Percentiles rank a stretch among this genome's conserved stretches.
These are phyloP conservation scores for Neurospora sp. DNA, from an alignment of 495 filamentous ascomycete species.

Conservation along the genomic window DNA sequence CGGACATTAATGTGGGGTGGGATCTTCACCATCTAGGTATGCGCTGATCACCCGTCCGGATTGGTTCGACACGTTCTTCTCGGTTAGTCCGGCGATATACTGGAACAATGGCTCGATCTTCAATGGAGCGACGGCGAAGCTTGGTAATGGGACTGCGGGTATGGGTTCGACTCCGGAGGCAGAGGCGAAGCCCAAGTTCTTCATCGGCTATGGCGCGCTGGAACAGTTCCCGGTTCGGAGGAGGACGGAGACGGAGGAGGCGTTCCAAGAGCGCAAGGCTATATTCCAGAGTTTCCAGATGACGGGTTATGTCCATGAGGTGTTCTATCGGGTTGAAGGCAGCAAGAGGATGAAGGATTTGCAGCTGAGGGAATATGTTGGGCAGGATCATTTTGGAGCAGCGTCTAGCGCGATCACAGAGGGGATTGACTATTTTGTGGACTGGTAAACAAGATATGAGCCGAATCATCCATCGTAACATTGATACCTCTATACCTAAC, in stretches of 20 bases:
- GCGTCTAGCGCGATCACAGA: slow-evolving; percentile 13
- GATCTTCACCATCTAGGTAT: slow-evolving; percentile 4
- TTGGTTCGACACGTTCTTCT: slow-evolving; percentile 12
- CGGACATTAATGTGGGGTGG: slow-evolving; percentile 15
- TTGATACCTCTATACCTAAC: neutral
- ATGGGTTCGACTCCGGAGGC: neutral
- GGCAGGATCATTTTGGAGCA: slow-evolving; percentile 14
- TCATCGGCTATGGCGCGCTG: slow-evolving; percentile 8
- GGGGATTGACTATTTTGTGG: slow-evolving; percentile 18
- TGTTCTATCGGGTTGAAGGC: slow-evolving; percentile 9
- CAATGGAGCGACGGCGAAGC: slow-evolving; percentile 4
- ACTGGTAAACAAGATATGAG: slow-evolving; percentile 8
- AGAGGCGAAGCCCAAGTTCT: slow-evolving; percentile 1
- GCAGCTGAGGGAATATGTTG: slow-evolving; percentile 13
- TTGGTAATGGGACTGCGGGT: slow-evolving; percentile 6
- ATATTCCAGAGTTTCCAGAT: slow-evolving; percentile 1
- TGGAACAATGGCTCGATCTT: slow-evolving; percentile 10
- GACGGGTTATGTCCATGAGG: slow-evolving; percentile 10
- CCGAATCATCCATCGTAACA: neutral
- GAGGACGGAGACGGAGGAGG: slow-evolving; percentile 11
- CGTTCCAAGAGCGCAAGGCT: slow-evolving; percentile 9
- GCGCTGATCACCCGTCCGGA: slow-evolving; percentile 7
- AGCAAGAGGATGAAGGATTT: slow-evolving; percentile 13
- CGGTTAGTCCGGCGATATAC: slow-evolving; percentile 7
- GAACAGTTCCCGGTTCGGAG: slow-evolving; percentile 14